Conservation (phyloP, 2,329 filamentous ascomycete species). For the Acarospora socialis region DNA sequence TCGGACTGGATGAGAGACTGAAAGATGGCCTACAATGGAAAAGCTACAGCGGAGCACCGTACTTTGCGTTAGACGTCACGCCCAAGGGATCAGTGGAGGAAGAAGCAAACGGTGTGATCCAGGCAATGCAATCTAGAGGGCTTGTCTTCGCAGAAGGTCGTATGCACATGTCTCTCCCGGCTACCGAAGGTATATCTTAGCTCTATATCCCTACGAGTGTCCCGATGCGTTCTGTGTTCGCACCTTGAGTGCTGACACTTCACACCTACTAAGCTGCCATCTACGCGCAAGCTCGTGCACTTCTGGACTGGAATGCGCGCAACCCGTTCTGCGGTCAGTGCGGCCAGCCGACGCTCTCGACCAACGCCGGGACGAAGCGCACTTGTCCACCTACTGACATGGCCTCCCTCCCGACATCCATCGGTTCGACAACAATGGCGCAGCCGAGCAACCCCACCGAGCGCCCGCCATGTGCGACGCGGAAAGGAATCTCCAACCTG, state of each 20-base stretch:
- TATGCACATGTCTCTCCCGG: constrained; percentile 22
- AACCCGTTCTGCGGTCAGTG: constrained; percentile 89
- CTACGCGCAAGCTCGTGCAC: constrained; percentile 73
- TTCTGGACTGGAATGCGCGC: constrained; percentile 87
- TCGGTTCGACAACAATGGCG: constrained; percentile 16
- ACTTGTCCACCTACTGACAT: constrained; percentile 30
- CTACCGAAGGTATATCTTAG: too few relatives aligned
- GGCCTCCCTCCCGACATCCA: constrained; percentile 15
- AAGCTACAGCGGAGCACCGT: constrained; percentile 64
- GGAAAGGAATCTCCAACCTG: constrained; percentile 68
- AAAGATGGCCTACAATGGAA: constrained; percentile 43
- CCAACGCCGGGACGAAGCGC: constrained; percentile 32
- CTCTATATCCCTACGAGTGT: too few relatives aligned
- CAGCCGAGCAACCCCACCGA: constrained; percentile 27
- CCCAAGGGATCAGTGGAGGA: constrained; percentile 50
- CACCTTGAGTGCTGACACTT: not conserved
- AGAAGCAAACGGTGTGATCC: constrained; percentile 46
- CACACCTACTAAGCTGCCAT: constrained; percentile 55
- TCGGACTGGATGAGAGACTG: constrained; percentile 62
- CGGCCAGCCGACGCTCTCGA: constrained; percentile 57
- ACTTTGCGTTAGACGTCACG: constrained; percentile 82
- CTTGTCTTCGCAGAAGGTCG: constrained; percentile 53
- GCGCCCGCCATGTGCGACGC: constrained; percentile 61
- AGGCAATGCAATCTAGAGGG: constrained; percentile 45
- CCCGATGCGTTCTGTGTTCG: not conserved